A percentile compares a stretch with the other conserved stretches of the same genome.
phyloP scores from a whole-genome alignment of 352 stramenopile species.

The Thalassiosira ordinaria region DNA sequence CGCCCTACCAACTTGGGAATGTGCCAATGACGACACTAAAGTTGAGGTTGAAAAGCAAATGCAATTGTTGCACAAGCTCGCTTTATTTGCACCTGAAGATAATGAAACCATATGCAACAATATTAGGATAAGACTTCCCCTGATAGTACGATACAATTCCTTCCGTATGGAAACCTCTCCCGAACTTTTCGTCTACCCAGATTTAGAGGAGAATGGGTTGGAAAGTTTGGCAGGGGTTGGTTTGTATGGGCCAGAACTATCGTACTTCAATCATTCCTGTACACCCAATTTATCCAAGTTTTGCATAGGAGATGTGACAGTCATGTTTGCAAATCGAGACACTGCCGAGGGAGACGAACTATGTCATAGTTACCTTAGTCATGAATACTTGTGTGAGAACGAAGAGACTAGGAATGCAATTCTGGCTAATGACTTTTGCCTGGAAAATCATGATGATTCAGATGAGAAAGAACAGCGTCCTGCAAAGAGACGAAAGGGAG shows the following conservation, averaged over 20 bases:
- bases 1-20: constrained; percentile 43
- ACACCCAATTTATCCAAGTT: constrained; percentile 65
- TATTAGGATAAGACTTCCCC: constrained; percentile 62
- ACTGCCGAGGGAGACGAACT: constrained; percentile 59
- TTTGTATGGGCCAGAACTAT: constrained; percentile 62
- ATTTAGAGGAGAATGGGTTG: constrained; percentile 46
- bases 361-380: constrained; percentile 77
- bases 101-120: constrained; percentile 15
- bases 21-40: constrained; percentile 2
- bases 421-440: constrained; percentile 71
- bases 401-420: constrained; percentile 56
- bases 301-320: constrained; percentile 77
- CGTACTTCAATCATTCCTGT: constrained; percentile 76
- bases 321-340: constrained; percentile 73
- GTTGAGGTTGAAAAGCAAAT: constrained; percentile 48
- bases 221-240: constrained; percentile 52
- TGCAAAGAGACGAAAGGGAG: not conserved
- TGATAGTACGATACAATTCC: constrained; percentile 77
- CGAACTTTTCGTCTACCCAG: constrained; percentile 66
- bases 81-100: constrained; percentile 13
- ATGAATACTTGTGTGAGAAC: constrained; percentile 73
- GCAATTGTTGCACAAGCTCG: constrained; percentile 13
- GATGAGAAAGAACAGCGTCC: constrained; percentile 6
- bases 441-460: constrained; percentile 27
- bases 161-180: constrained; percentile 66